A percentile compares a stretch with the other conserved stretches of the same genome.
These are phyloP conservation scores for Eucalyptus virginea DNA, from an alignment of 345 rosid species.

Conservation along the genomic window DNA sequence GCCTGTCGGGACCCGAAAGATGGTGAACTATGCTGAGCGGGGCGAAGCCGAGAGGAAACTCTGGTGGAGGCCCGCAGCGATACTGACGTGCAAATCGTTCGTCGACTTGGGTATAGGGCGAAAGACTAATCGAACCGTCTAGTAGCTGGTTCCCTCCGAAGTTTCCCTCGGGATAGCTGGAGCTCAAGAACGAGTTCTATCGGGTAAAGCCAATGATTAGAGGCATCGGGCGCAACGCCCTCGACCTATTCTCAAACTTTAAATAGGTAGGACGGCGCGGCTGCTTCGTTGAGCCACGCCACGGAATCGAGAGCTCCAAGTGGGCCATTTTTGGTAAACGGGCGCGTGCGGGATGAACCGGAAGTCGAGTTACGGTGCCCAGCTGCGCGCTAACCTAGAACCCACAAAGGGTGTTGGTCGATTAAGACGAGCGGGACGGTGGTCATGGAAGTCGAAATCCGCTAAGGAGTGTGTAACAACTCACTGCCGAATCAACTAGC, in stretches of 20 bases:
- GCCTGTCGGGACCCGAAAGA: not conserved
- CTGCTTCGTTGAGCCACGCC: too few species aligned
- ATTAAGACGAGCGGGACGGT: too few species aligned
- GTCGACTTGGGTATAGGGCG: constrained; percentile 47
- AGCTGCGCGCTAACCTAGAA: not conserved
- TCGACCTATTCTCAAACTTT: not conserved
- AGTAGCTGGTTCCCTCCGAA: constrained; percentile 30
- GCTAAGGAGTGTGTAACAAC: too few species aligned
- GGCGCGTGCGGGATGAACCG: too few species aligned
- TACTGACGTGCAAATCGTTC: not conserved
- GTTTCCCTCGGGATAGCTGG: not conserved
- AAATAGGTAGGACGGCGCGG: not conserved
- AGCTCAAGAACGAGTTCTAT: not conserved
- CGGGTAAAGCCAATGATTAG: not conserved
- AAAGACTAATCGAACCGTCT: constrained; percentile 53
- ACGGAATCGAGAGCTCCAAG: too few species aligned
- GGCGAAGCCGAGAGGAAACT: not conserved
- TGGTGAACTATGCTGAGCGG: not conserved
- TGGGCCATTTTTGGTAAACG: too few species aligned
- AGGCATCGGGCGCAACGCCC: not conserved
- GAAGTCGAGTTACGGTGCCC: too few species aligned
- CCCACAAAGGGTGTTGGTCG: too few species aligned
- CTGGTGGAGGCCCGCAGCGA: not conserved
- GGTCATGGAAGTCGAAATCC: too few species aligned
- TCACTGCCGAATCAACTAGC: too few species aligned